Percentiles rank a stretch among this genome's conserved stretches.
Evolutionary conservation across 2,329 filamentous ascomycete genomes (phyloP).

Genomic region (Venturia pyrina): DNA sequence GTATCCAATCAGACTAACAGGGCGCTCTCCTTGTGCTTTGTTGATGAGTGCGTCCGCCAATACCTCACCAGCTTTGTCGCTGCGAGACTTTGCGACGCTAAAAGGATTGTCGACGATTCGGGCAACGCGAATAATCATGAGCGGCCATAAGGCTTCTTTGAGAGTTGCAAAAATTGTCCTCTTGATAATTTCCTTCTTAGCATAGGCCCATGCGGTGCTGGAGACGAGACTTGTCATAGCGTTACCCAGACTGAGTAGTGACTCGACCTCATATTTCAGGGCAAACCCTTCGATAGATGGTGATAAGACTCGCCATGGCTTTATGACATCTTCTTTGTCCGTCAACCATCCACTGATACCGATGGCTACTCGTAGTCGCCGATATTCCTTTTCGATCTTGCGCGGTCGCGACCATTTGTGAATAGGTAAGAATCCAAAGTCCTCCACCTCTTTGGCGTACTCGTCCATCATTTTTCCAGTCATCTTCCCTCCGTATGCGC

Average conservation of each 20-base stretch:
- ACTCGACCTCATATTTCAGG: slow-evolving; percentile 71
- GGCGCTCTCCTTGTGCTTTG: slow-evolving; percentile 31
- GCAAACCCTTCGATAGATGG: slow-evolving; percentile 68
- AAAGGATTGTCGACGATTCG: slow-evolving; percentile 32
- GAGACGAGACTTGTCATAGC: slow-evolving; percentile 69
- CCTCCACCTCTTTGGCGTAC: slow-evolving; percentile 77
- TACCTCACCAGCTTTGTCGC: slow-evolving; percentile 29
- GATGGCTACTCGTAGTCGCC: slow-evolving; percentile 64
- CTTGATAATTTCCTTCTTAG: slow-evolving; percentile 66
- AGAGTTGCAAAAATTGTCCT: slow-evolving; percentile 40
- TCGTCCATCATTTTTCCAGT: slow-evolving; percentile 77
- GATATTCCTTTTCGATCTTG: slow-evolving; percentile 39
- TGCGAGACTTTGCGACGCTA: slow-evolving; percentile 27
- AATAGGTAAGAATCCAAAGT: slow-evolving; percentile 78
- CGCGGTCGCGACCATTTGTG: slow-evolving; percentile 43
- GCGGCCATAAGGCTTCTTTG: slow-evolving; percentile 38
- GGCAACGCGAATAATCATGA: slow-evolving; percentile 35
- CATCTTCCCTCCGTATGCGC: slow-evolving; percentile 80
- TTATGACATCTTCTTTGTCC: slow-evolving; percentile 59
- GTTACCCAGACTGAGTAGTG: slow-evolving; percentile 66
- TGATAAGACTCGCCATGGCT: slow-evolving; percentile 70
- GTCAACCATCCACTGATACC: slow-evolving; percentile 75
- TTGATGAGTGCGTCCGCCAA: slow-evolving; percentile 32
- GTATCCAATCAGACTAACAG: slow-evolving; percentile 30
- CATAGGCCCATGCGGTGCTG: slow-evolving; percentile 69